A percentile compares a stretch with the other conserved stretches of the same genome.
These are phyloP conservation scores for Neonectria hederae DNA, from an alignment of 2,329 filamentous ascomycete genomes.

Conservation along the genomic window DNA sequence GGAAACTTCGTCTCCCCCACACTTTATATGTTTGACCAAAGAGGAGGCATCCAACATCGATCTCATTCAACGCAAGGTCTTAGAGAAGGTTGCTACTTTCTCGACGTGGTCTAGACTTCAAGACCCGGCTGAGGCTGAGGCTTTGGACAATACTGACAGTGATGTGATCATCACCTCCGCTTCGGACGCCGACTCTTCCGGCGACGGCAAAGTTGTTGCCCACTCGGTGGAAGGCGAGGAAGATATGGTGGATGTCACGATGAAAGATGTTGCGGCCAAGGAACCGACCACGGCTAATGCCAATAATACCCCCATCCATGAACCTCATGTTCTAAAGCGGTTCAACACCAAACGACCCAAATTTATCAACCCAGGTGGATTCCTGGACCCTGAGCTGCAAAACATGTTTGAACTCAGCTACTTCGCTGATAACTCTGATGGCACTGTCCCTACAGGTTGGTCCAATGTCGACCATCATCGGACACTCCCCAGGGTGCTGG, in stretches of 20 bases:
- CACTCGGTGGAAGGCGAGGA: slow-evolving; percentile 89
- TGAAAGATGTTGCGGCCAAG: slow-evolving; percentile 66
- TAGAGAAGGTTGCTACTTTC: slow-evolving; percentile 79
- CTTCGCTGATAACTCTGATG: slow-evolving; percentile 61
- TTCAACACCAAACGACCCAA: slow-evolving; percentile 62
- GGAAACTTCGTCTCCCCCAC: slow-evolving; percentile 57
- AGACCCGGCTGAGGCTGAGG: slow-evolving; percentile 56
- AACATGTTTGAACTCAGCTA: slow-evolving; percentile 82
- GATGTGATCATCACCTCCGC: slow-evolving; percentile 74
- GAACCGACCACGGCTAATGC: slow-evolving; percentile 85
- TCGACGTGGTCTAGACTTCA: slow-evolving; percentile 75
- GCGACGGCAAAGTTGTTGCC: slow-evolving; percentile 76
- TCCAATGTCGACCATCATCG: slow-evolving; percentile 67
- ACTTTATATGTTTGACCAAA: slow-evolving; percentile 79
- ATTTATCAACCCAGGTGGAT: slow-evolving; percentile 63
- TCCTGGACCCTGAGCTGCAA: slow-evolving; percentile 71
- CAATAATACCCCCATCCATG: slow-evolving; percentile 26
- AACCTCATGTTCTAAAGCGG: slow-evolving; percentile 50
- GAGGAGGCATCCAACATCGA: slow-evolving; percentile 76
- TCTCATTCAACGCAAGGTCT: slow-evolving; percentile 79
- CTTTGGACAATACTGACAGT: slow-evolving; percentile 67
- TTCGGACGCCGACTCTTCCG: slow-evolving; percentile 72
- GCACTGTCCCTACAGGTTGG: slow-evolving; percentile 76
- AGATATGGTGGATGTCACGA: slow-evolving; percentile 88
- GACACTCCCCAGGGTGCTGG: slow-evolving; percentile 62